Percentiles rank a stretch among this genome's conserved stretches.
These are phyloP conservation scores for Hyphodiscus sp. DNA, from an alignment of 2,329 filamentous ascomycete genomes.

Conservation along the genomic window DNA sequence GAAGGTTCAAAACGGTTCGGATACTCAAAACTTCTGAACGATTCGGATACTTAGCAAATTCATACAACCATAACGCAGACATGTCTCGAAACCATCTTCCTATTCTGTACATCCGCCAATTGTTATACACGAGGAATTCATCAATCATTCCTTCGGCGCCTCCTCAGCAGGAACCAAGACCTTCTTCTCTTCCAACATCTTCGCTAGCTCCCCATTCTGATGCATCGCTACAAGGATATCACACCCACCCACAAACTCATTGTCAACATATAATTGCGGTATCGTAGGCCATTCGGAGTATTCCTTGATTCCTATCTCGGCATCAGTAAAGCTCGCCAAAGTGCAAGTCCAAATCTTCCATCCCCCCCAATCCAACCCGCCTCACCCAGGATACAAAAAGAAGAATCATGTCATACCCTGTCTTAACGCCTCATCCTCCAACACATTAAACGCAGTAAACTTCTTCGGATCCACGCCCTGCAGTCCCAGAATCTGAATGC, in stretches of 20 bases:
- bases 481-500: slow-evolving; percentile 87
- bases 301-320: slow-evolving; percentile 78
- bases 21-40: too few species aligned
- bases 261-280: slow-evolving; percentile 89
- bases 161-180: slow-evolving; percentile 51
- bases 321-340: not conserved
- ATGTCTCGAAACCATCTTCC: not conserved
- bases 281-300: slow-evolving; percentile 99
- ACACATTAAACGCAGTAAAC: slow-evolving; percentile 96
- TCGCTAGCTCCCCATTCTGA: slow-evolving; percentile 87
- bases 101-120: not conserved
- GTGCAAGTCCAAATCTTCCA: not conserved
- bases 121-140: not conserved
- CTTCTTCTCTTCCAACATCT: slow-evolving; percentile 84
- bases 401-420: slow-evolving; percentile 51
- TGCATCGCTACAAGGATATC: slow-evolving; percentile 98
- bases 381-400: not conserved
- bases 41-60: too few species aligned
- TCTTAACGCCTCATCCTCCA: slow-evolving; percentile 84
- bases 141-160: slow-evolving; percentile 2
- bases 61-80: not conserved
- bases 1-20: too few species aligned
- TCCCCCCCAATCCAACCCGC: not conserved
- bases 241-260: slow-evolving; percentile 96
- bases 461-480: slow-evolving; percentile 94